These are phyloP conservation scores for Penicillium sp. DNA, from an alignment of 2,329 filamentous ascomycete genomes.

Conservation along the genomic window DNA sequence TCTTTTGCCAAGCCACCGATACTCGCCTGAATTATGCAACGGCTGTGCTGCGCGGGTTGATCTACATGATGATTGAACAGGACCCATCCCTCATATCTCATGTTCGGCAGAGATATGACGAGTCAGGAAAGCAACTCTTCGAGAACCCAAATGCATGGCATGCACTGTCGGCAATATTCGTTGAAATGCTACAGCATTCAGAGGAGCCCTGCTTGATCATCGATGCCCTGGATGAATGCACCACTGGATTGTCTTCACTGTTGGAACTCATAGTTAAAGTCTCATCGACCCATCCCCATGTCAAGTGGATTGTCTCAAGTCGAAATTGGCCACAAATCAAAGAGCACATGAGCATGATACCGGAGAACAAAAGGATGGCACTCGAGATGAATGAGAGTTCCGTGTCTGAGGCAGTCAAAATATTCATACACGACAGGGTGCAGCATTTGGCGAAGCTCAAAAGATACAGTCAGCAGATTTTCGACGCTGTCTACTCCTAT, in stretches of 20 bases:
- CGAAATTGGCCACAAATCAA: constrained; percentile 5
- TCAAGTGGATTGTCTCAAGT: constrained; percentile 47
- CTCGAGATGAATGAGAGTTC: constrained; percentile 3
- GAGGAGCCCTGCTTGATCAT: constrained; percentile 38
- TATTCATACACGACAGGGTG: neutral
- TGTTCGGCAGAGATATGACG: constrained; percentile 18
- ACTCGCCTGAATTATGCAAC: constrained; percentile 38
- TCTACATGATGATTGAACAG: constrained; percentile 41
- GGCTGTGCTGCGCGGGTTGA: constrained; percentile 46
- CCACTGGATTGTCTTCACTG: constrained; percentile 27
- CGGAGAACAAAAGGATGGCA: neutral
- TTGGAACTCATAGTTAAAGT: constrained; percentile 36
- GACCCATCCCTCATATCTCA: constrained; percentile 35
- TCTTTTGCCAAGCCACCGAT: constrained; percentile 31
- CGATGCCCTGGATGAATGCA: constrained; percentile 52
- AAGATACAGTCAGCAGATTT: neutral
- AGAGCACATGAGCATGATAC: neutral
- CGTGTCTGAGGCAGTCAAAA: neutral
- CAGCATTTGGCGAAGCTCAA: neutral
- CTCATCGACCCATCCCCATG: constrained; percentile 12
- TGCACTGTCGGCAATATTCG: constrained; percentile 40
- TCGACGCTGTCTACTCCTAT: neutral
- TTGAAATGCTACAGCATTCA: constrained; percentile 41
- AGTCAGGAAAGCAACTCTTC: constrained; percentile 38
- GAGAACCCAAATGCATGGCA: constrained; percentile 40